These are phyloP conservation scores for Pyrenophora graminea DNA, from an alignment of 2,329 filamentous ascomycete species.

Conservation along the genomic window DNA sequence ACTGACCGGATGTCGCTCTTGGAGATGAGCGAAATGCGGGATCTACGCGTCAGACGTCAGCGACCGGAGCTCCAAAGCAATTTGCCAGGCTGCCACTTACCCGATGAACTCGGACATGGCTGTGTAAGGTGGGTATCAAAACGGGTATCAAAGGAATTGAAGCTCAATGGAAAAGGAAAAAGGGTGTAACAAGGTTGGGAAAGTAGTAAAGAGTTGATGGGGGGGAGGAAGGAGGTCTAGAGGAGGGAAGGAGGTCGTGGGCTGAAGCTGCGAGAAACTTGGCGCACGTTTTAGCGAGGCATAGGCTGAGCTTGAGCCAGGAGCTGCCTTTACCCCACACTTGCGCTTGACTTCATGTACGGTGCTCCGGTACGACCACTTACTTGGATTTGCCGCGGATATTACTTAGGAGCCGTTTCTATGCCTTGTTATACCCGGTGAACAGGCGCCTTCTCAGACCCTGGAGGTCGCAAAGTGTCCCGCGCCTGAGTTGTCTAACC, in stretches of 20 bases:
- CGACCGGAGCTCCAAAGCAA: conserved; percentile 35
- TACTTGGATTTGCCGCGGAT: background rate
- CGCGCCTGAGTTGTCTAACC: background rate
- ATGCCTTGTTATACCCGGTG: conserved; percentile 2
- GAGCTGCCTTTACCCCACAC: conserved; percentile 28
- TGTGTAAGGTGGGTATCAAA: conserved; percentile 32
- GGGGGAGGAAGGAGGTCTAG: conserved; percentile 10
- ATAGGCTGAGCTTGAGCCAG: conserved; percentile 20
- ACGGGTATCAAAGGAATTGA: conserved; percentile 28
- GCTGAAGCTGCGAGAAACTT: conserved; percentile 25
- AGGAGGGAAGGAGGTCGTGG: conserved; percentile 22
- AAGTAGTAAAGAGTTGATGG: conserved; percentile 19
- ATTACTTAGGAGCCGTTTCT: background rate
- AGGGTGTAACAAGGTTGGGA: conserved; percentile 29
- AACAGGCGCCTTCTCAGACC: background rate
- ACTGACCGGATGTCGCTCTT: conserved; percentile 94
- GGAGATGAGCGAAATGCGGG: conserved; percentile 94
- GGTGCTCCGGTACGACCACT: too few relatives aligned
- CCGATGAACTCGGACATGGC: conserved; percentile 66
- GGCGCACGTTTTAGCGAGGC: conserved; percentile 25
- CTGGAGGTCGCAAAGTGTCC: conserved; percentile 4
- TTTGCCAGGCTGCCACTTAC: conserved; percentile 50
- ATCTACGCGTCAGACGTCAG: conserved; percentile 59
- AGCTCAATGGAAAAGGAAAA: conserved; percentile 23
- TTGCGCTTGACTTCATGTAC: conserved; percentile 11